Conservation (phyloP, 2,329 filamentous ascomycete genomes). For the Penicillium digitatum region DNA sequence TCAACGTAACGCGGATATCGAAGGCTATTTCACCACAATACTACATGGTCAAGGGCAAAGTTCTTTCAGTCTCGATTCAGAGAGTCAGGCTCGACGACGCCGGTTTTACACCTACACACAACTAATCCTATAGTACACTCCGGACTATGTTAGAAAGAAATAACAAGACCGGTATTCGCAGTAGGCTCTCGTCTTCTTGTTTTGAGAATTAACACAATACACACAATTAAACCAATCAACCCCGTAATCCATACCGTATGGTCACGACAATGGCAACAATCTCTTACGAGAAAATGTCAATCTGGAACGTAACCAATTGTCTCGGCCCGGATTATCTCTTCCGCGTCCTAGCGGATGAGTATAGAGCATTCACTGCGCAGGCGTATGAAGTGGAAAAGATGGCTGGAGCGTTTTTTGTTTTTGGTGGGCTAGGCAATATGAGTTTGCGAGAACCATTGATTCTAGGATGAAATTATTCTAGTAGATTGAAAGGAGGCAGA, state of each 20-base stretch:
- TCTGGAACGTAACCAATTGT: slow-evolving; percentile 51
- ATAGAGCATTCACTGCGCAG: background rate
- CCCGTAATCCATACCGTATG: background rate
- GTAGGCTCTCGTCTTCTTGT: background rate
- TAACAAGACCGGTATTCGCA: background rate
- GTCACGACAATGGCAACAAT: background rate
- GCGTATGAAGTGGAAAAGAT: background rate
- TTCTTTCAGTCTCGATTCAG: background rate
- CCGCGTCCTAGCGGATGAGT: slow-evolving; percentile 24
- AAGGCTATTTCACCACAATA: too few species aligned
- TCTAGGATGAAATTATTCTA: background rate
- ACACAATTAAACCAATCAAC: background rate
- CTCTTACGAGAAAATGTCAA: slow-evolving; percentile 49
- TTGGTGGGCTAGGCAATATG: too few species aligned
- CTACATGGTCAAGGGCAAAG: too few species aligned
- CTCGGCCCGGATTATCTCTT: slow-evolving; percentile 47
- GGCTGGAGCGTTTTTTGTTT: too few species aligned
- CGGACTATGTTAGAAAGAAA: background rate
- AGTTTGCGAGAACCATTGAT: background rate
- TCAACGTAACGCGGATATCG: too few species aligned
- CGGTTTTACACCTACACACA: slow-evolving; percentile 10
- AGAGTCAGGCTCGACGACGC: slow-evolving; percentile 5
- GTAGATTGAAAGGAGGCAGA: background rate
- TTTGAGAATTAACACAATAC: background rate
- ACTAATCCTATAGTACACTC: background rate